phyloP scores from a whole-genome alignment of 2,329 filamentous ascomycete genomes.

The Fusarium setosum region DNA sequence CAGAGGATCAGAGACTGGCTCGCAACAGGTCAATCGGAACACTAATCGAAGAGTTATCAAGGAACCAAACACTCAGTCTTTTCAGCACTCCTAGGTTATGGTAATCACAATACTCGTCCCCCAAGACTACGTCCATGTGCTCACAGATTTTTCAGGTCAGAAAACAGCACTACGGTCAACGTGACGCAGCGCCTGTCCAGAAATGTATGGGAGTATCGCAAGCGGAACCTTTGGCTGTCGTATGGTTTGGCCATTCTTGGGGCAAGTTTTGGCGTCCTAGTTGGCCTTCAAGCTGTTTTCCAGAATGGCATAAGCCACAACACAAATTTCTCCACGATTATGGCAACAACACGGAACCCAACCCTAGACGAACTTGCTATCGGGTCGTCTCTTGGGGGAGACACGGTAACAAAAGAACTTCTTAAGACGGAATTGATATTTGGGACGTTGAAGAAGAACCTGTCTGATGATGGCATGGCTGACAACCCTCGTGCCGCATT shows the following conservation, averaged over 20 bases:
- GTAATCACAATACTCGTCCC: background rate
- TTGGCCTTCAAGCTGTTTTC: background rate
- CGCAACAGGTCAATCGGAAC: background rate
- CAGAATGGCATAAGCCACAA: background rate
- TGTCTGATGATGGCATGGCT: no score
- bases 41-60: background rate
- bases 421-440: background rate
- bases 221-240: background rate
- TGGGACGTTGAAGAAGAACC: background rate
- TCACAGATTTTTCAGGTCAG: background rate
- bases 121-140: background rate
- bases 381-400: background rate
- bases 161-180: background rate
- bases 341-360: background rate
- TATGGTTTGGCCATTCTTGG: background rate
- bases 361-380: background rate
- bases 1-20: background rate
- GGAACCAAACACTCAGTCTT: slow-evolving; percentile 1
- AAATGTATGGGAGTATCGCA: background rate
- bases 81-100: background rate
- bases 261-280: background rate
- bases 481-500: background rate
- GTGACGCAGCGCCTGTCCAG: background rate
- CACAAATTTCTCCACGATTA: background rate
- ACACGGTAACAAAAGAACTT: background rate